phyloP scores from a whole-genome alignment of 2,329 filamentous ascomycete species.

The Zymoseptoria pseudotritici region DNA sequence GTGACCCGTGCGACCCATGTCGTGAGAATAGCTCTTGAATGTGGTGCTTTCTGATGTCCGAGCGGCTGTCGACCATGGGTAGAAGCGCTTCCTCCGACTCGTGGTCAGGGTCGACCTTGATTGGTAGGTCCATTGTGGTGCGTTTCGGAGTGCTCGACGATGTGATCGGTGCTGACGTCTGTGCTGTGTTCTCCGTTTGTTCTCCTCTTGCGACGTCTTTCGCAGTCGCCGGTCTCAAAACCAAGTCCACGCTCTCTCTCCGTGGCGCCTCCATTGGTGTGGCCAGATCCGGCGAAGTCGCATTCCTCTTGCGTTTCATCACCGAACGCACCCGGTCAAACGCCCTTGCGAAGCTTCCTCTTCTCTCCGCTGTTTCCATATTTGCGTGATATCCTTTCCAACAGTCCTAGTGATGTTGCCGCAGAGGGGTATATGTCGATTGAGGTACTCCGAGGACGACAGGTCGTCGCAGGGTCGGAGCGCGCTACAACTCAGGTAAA shows the following conservation, averaged over 20 bases:
- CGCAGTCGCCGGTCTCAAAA: constrained; percentile 1
- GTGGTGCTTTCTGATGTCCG: constrained; percentile 16
- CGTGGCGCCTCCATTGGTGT: neutral
- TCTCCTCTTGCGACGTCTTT: neutral
- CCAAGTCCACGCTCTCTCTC: constrained; percentile 4
- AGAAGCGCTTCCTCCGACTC: constrained; percentile 17
- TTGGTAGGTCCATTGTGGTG: constrained; percentile 1
- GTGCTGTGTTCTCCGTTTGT: neutral
- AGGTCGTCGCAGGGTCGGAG: neutral
- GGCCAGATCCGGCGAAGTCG: constrained; percentile 2
- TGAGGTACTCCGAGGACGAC: neutral
- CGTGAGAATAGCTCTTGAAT: constrained; percentile 36
- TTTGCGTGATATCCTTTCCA: neutral
- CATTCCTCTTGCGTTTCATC: constrained; percentile 16
- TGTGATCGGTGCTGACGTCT: neutral
- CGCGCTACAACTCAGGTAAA: neutral
- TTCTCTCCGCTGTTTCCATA: constrained; percentile 4
- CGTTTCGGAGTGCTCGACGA: constrained; percentile 1
- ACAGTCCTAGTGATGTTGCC: neutral
- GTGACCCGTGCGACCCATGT: constrained; percentile 30
- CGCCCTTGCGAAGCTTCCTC: constrained; percentile 21
- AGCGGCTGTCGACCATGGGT: constrained; percentile 12
- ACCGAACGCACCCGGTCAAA: constrained; percentile 18
- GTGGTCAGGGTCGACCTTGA: constrained; percentile 14
- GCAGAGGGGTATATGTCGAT: neutral